Evolutionary conservation across 148 eudicot genomes (phyloP), one percentile per base, ranked within the genome.

Genomic region (Arctostaphylos glauca): DNA sequence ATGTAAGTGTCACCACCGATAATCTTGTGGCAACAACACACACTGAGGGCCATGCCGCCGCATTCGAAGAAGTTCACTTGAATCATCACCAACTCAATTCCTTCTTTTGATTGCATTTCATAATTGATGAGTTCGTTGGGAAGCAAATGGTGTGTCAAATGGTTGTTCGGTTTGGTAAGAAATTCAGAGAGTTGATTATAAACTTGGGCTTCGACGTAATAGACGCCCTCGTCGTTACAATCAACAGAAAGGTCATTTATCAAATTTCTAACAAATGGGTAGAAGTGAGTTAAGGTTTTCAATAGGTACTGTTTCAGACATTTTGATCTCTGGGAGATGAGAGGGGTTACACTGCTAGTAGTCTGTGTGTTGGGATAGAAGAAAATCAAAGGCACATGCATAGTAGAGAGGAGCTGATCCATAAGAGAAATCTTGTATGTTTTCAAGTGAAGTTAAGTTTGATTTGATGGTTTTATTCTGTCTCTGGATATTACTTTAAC

Each of bases 31-130:
- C 78, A 72, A 21, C 12, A 13, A 53, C 74, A 76, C 8, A 79
- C 53, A 41, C 87, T 77, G 12, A 89, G 84, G 4, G 87, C 86
- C 10, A 86, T 1, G 16, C 88, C 84, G 6, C 89, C 89, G 47
- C 87, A 87, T 0, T 52, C 38, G 23, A 90, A n/a, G n/a, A n/a
- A n/a, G n/a, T n/a, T n/a, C n/a, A n/a, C n/a, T n/a, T n/a, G n/a
- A n/a, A n/a, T n/a, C n/a, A n/a, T n/a, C n/a, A 68, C 74, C 74
- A 68, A 15, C n/a, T n/a, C n/a, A n/a, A 92, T 86, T 3, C 88
- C 88, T 10, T 87, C 9, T 31, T 90, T 89, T 50, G 53, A 23
- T 91, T 90, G 56, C 93, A 92, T 1, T 83, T 80, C 48, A 90
- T 19, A 58, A 31, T n/a, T n/a, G n/a, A 18, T 9, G 49, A 1